Evolutionary conservation across 2,329 filamentous ascomycete species (phyloP), one percentile per base, ranked within the genome.

Genomic region (Gliomastix tumulicola): DNA sequence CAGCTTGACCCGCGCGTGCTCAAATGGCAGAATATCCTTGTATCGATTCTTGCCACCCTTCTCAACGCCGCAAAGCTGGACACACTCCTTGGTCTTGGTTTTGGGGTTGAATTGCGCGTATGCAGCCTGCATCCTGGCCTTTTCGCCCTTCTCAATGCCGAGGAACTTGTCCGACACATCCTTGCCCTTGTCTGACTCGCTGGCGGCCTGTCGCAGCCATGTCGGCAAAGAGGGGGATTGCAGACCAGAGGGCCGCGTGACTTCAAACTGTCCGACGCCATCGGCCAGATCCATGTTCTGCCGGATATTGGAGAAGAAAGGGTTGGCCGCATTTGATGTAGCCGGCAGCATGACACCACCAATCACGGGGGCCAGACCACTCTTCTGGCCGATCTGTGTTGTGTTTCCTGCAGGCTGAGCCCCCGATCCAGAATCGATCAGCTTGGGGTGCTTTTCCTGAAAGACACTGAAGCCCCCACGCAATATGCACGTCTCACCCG

Each of bases 11-110:
- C 92, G 72, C 4, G 88, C 82, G 59, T 98, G 92, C 53, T 97
- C 90, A 55, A 94, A 98, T 0, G 92, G 92, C 62, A 94, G 82
- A 38, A 97, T 96, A 48, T 96, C 94, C 65, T 96, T 97, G 66
- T 98, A 98, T 8, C 92, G 78, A 50, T 98, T 98, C 66, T 97
- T 97, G 15, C 73, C 79, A 7, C 92, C 92, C 57, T 96, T 92
- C 52, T 98, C 92, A 21, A 98, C 84, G 7, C 92, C 92, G 0
- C 86, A 92, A 35, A 98, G 79, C 48, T 87, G 83, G 7, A 94
- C 76, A 17, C 61, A 46, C 47, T 40, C 45, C 13, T 39, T 43
- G 23, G 41, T 46, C 9, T 47, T 46, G 11, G 54, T 53, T 21
- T 54, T 47, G 2, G 71, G 55, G 34, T 65, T 66, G 39, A 74